Evolutionary conservation across 139 green algal genomes (phyloP), one percentile per base, ranked within the genome.

Genomic region (Marvania coccoides): DNA sequence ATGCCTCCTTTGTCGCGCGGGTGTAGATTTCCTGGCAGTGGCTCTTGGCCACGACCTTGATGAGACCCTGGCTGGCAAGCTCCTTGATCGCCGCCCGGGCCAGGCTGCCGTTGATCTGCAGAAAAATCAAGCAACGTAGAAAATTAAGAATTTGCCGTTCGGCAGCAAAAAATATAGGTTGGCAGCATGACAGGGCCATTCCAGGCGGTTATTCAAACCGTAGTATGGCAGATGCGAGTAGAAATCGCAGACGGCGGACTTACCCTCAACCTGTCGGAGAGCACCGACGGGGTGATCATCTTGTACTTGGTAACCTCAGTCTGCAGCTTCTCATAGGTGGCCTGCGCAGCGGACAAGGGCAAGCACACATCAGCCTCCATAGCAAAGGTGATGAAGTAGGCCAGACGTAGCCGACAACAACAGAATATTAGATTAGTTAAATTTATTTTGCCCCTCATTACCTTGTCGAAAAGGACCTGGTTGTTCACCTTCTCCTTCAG

Each of bases 401-500:
- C n/a, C n/a, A n/a, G n/a, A n/a, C n/a, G n/a, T n/a, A n/a, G n/a
- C n/a, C n/a, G n/a, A n/a, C n/a, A n/a, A n/a, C n/a, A n/a, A n/a
- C n/a, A n/a, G n/a, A n/a, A n/a, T n/a, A n/a, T n/a, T n/a, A n/a
- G n/a, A n/a, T n/a, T n/a, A n/a, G n/a, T n/a, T n/a, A n/a, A n/a
- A n/a, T n/a, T n/a, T n/a, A n/a, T n/a, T n/a, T n/a, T n/a, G n/a
- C n/a, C n/a, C 24, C 8, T 12, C 14, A 65, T 38, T 42, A 92
- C 85, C 81, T 95, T 87, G 71, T 98, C 94, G 73, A 99, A 98
- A 19, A 97, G 82, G 9, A 99, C 94, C 61, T 87, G 71, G 85
- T 99, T 99, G 87, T 97, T 97, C 29, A 96, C 90, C 88, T 98
- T 98, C 89, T 99, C 94, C 87, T 98, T 98, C 55, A 81, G 71